A percentile compares a stretch with the other conserved stretches of the same genome.
phyloP scores from a whole-genome alignment of 2,329 filamentous ascomycete species.

The Apiospora saccharicola region DNA sequence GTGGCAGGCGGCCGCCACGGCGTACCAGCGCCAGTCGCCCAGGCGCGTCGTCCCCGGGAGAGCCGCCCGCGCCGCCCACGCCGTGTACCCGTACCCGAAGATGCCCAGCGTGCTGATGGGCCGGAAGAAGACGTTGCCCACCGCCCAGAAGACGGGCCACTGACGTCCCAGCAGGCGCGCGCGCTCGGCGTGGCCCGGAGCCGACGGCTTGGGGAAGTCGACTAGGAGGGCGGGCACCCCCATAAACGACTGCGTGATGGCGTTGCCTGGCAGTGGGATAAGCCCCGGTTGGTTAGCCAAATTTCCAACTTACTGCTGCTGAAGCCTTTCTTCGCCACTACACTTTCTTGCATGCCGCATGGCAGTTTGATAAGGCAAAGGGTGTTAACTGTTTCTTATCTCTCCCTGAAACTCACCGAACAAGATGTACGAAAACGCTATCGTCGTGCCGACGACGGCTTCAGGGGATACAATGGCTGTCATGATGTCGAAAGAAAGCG shows the following conservation, averaged over 20 bases:
- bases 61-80: slow-evolving; percentile 40
- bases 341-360: background rate
- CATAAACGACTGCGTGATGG: slow-evolving; percentile 61
- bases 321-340: background rate
- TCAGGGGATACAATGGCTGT: slow-evolving; percentile 35
- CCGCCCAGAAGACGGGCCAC: slow-evolving; percentile 58
- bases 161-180: slow-evolving; percentile 54
- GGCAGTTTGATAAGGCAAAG: background rate
- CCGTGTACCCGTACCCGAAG: slow-evolving; percentile 54
- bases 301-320: background rate
- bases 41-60: slow-evolving; percentile 28
- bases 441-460: slow-evolving; percentile 52
- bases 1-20: slow-evolving; percentile 52
- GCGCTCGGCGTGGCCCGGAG: slow-evolving; percentile 49
- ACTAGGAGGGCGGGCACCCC: slow-evolving; percentile 56
- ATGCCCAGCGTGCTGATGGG: slow-evolving; percentile 58
- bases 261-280: slow-evolving; percentile 49
- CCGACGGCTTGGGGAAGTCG: slow-evolving; percentile 51
- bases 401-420: slow-evolving; percentile 44
- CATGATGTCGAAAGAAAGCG: slow-evolving; percentile 25
- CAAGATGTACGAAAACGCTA: slow-evolving; percentile 57
- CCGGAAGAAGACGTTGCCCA: slow-evolving; percentile 59
- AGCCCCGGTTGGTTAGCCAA: background rate
- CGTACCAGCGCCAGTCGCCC: slow-evolving; percentile 55
- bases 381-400: background rate